Conservation (phyloP, 257 asterid species). For the Dorcoceras hygrometricum region DNA sequence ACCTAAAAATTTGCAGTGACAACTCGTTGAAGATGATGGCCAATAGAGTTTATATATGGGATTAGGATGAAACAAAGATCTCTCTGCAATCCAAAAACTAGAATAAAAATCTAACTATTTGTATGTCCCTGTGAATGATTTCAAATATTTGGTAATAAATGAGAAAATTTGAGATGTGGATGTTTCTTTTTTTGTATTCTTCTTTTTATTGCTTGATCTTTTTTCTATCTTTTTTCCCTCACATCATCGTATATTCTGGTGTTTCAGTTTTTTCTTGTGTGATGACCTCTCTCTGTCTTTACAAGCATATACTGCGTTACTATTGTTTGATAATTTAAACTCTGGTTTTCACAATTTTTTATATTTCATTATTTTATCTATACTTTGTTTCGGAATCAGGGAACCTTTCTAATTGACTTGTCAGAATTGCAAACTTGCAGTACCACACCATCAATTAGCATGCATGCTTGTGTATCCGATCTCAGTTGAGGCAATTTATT, state of each 20-base stretch:
- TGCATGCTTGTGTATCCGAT: not conserved
- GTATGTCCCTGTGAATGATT: constrained; percentile 8
- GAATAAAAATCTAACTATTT: not conserved
- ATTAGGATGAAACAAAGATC: constrained; percentile 4
- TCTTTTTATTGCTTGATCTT: not conserved
- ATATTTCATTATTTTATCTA: too few relatives aligned
- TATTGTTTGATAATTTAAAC: not conserved
- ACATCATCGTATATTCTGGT: too few relatives aligned
- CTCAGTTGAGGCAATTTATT: not conserved
- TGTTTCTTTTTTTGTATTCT: not conserved
- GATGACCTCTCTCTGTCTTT: not conserved
- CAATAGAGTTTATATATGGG: not conserved
- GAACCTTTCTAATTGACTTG: not conserved
- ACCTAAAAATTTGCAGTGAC: constrained; percentile 8
- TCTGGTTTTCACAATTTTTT: not conserved
- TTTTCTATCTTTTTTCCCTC: too few relatives aligned
- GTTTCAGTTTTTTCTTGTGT: not conserved
- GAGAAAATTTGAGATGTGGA: not conserved
- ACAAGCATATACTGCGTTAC: not conserved
- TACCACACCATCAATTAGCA: not conserved
- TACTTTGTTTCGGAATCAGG: not conserved
- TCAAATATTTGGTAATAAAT: constrained; percentile 17
- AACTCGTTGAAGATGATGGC: constrained; percentile 19
- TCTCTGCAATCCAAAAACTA: constrained; percentile 13
- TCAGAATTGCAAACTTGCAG: not conserved